Evolutionary conservation across 2,329 filamentous ascomycete species (phyloP).

Genomic region (Pseudocercospora ulei): DNA sequence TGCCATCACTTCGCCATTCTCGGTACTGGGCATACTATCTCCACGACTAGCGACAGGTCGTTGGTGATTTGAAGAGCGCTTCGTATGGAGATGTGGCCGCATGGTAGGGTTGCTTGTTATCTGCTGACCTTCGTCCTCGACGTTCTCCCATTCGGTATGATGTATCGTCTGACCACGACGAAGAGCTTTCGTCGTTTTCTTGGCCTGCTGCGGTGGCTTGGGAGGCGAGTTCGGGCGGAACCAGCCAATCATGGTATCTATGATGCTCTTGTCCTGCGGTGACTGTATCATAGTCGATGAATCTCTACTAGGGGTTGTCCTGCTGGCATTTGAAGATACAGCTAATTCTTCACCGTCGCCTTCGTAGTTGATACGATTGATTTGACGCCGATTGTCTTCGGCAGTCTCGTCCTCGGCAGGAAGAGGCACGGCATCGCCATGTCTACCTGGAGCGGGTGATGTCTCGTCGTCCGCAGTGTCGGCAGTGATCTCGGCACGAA

Average conservation of each 20-base stretch:
- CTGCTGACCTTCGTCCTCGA: conserved; percentile 15
- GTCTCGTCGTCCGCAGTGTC: conserved; percentile 26
- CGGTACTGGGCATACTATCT: conserved; percentile 43
- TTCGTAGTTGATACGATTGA: conserved; percentile 27
- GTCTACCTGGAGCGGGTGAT: conserved; percentile 24
- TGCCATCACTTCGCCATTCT: conserved; percentile 39
- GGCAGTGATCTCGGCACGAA: conserved; percentile 20
- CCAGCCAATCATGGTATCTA: conserved; percentile 56
- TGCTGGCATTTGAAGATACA: conserved; percentile 34
- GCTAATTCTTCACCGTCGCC: conserved; percentile 41
- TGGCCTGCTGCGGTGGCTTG: conserved; percentile 37
- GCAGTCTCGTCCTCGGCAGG: conserved; percentile 56
- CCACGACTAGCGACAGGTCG: conserved; percentile 43
- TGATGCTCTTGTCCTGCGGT: conserved; percentile 32
- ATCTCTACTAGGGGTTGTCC: conserved; percentile 6
- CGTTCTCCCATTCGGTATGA: conserved; percentile 33
- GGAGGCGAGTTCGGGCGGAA: conserved; percentile 56
- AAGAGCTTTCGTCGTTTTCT: conserved; percentile 33
- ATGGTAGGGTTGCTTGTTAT: conserved; percentile 31
- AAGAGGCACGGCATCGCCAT: conserved; percentile 51
- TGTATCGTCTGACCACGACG: conserved; percentile 62
- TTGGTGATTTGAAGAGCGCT: conserved; percentile 25
- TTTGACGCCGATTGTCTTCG: conserved; percentile 45
- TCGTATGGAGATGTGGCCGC: conserved; percentile 24
- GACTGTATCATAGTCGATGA: conserved; percentile 9